phyloP scores from a whole-genome alignment of 345 rosid genomes.

The Mallotus nudiflorus region DNA sequence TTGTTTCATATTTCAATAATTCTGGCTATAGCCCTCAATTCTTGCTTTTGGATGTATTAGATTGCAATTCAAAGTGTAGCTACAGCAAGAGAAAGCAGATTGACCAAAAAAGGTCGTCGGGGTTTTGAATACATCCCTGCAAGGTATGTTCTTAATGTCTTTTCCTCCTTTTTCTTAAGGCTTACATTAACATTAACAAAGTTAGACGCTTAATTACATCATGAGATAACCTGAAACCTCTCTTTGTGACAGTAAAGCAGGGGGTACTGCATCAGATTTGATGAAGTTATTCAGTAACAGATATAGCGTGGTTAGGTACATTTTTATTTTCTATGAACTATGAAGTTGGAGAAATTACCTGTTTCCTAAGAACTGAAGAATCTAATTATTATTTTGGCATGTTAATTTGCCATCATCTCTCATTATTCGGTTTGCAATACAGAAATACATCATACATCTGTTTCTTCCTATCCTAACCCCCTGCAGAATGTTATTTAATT shows the following conservation, averaged over 20 bases:
- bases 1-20: background rate
- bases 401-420: background rate
- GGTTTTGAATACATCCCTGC: constrained; percentile 64
- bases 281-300: constrained; percentile 84
- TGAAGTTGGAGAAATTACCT: background rate
- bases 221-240: background rate
- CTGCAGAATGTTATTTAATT: background rate
- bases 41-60: constrained; percentile 36
- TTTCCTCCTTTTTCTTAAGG: background rate
- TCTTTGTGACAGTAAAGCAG: constrained; percentile 57
- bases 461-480: background rate
- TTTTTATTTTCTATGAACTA: background rate
- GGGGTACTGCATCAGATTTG: constrained; percentile 74
- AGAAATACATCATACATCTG: background rate
- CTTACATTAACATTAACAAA: background rate
- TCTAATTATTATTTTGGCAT: background rate
- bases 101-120: constrained; percentile 86
- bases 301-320: constrained; percentile 76
- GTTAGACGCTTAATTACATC: background rate
- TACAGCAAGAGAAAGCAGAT: constrained; percentile 83
- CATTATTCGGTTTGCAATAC: background rate
- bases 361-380: constrained; percentile 3
- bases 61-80: constrained; percentile 83
- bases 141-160: constrained; percentile 43
- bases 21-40: background rate